Evolutionary conservation across 257 asterid species (phyloP).

Genomic region (Ballota nigra): DNA sequence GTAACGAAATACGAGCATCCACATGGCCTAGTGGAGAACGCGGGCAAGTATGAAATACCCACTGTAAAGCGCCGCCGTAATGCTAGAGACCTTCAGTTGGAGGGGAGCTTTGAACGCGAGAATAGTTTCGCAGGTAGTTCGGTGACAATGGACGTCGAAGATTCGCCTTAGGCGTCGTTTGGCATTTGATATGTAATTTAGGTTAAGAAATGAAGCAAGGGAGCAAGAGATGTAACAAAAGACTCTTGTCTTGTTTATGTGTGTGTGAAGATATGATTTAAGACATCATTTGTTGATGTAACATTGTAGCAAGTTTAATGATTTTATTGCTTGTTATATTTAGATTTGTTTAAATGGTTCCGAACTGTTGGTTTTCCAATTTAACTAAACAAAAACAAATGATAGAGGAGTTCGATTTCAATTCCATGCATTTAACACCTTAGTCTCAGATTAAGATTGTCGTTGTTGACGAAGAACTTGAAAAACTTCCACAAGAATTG

Average conservation of each 20-base stretch:
- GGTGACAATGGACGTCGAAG: constrained; percentile 6
- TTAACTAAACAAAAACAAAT: too few relatives aligned
- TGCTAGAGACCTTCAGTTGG: background rate
- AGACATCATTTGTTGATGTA: background rate
- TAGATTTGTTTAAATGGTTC: background rate
- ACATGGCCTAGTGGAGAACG: background rate
- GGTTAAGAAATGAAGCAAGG: background rate
- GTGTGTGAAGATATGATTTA: background rate
- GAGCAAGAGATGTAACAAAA: background rate
- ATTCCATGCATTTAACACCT: too few relatives aligned
- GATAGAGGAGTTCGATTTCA: background rate
- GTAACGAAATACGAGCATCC: background rate
- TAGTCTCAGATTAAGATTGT: too few relatives aligned
- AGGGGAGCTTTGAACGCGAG: constrained; percentile 5
- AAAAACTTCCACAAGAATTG: too few relatives aligned
- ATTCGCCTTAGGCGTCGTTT: constrained; percentile 3
- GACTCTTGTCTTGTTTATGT: background rate
- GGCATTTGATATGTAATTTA: background rate
- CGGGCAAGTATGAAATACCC: background rate
- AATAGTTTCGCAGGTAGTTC: background rate
- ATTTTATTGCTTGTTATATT: background rate
- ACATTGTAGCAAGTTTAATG: background rate
- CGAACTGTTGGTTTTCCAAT: background rate
- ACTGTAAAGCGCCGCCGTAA: background rate
- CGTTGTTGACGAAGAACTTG: too few relatives aligned